Evolutionary conservation across 345 rosid species (phyloP).

Genomic region (Clausena lansium): DNA sequence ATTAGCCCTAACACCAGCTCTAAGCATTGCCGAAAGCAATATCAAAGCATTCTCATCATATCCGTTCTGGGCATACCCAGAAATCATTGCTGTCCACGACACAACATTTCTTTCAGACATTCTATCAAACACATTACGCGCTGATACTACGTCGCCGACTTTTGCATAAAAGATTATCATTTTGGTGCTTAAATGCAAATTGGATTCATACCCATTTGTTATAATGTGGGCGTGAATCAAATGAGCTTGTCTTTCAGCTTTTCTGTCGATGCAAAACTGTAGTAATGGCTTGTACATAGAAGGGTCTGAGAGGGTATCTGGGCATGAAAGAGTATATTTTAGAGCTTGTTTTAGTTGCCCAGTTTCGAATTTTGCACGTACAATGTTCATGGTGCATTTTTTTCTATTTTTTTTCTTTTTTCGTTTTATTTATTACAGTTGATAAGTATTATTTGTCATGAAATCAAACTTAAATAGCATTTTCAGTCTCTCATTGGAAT

Average conservation of each 20-base stretch:
- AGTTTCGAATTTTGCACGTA: background rate
- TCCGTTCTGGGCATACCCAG: constrained; percentile 40
- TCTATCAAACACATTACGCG: constrained; percentile 56
- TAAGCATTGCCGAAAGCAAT: constrained; percentile 44
- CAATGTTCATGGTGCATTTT: constrained; percentile 5
- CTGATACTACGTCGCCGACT: constrained; percentile 31
- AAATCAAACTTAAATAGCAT: background rate
- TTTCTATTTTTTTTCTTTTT: background rate
- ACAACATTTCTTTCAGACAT: constrained; percentile 55
- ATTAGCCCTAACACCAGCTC: constrained; percentile 46
- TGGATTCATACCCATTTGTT: constrained; percentile 38
- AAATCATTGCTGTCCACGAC: constrained; percentile 71
- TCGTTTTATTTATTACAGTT: background rate
- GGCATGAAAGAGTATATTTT: constrained; percentile 6
- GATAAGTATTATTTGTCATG: background rate
- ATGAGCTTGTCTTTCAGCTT: constrained; percentile 23
- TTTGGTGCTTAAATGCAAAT: constrained; percentile 42
- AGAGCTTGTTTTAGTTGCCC: background rate
- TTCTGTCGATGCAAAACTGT: constrained; percentile 30
- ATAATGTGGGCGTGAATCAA: constrained; percentile 43
- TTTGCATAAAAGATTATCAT: constrained; percentile 36
- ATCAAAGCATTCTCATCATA: constrained; percentile 31
- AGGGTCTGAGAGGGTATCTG: constrained; percentile 3
- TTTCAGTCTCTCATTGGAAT: too few relatives aligned
- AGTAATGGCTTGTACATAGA: constrained; percentile 33